Conservation (phyloP, 1,139 yeast species). For the Pneumocystis canis region DNA sequence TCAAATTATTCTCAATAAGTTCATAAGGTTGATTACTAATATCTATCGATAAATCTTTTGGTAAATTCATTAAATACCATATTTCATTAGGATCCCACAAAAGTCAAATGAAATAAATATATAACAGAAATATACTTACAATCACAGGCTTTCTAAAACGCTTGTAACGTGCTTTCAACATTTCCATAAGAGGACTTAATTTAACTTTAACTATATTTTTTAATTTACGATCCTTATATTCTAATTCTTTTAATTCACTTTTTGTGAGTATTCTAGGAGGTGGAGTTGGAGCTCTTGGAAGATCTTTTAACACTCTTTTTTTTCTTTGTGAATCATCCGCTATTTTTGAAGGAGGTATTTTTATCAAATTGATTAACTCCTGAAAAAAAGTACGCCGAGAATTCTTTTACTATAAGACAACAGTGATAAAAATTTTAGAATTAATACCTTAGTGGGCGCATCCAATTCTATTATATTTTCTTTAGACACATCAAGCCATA, state of each 20-base stretch:
- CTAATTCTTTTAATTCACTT: constrained; percentile 35
- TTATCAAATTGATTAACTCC: constrained; percentile 40
- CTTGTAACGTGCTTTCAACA: constrained; percentile 59
- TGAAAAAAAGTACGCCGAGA: constrained; percentile 44
- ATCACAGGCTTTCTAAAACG: constrained; percentile 80
- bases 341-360: constrained; percentile 48
- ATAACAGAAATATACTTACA: constrained; percentile 23
- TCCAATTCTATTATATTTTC: constrained; percentile 35
- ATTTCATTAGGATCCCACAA: not conserved
- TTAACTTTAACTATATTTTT: constrained; percentile 75
- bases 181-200: constrained; percentile 76
- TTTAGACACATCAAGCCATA: constrained; percentile 41
- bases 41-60: constrained; percentile 14
- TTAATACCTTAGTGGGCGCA: constrained; percentile 24
- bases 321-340: constrained; percentile 27
- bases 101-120: not conserved
- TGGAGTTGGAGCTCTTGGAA: constrained; percentile 30
- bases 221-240: constrained; percentile 60
- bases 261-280: constrained; percentile 19
- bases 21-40: constrained; percentile 33
- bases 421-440: not conserved
- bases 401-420: constrained; percentile 15
- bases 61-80: not conserved
- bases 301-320: constrained; percentile 27
- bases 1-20: constrained; percentile 55